Evolutionary conservation across 2,329 filamentous ascomycete genomes (phyloP).

Genomic region (Calonectria leucothoes): DNA sequence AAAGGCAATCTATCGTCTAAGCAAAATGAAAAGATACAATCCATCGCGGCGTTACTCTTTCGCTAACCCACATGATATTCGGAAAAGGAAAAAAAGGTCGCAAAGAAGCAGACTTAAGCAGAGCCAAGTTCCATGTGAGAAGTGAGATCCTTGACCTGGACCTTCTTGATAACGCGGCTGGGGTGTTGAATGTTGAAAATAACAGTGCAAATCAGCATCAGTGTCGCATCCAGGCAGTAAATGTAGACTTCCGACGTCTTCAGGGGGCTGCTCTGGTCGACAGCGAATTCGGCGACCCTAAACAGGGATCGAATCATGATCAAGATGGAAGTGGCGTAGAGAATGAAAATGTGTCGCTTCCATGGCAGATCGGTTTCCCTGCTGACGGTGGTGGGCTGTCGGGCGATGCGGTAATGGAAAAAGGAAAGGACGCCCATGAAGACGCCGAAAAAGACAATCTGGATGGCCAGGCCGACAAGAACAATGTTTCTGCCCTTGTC

Average conservation of each 20-base stretch:
- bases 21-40: neutral
- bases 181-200: neutral
- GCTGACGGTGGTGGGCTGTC: constrained; percentile 25
- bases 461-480: constrained; percentile 63
- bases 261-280: neutral
- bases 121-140: neutral
- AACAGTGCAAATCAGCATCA: neutral
- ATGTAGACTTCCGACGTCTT: constrained; percentile 2
- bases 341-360: constrained; percentile 46
- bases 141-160: neutral
- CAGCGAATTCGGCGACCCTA: constrained; percentile 12
- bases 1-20: neutral
- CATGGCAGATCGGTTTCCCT: constrained; percentile 34
- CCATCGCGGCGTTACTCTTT: neutral
- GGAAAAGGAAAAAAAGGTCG: neutral
- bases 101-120: neutral
- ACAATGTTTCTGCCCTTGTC: constrained; percentile 59
- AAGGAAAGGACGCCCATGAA: constrained; percentile 59
- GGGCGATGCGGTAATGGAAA: constrained; percentile 51
- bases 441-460: constrained; percentile 64
- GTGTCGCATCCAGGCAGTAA: neutral
- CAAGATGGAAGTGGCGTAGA: constrained; percentile 49
- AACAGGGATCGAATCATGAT: constrained; percentile 48
- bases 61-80: neutral
- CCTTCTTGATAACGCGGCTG: neutral